Percentiles rank a stretch among this genome's conserved stretches.
phyloP scores from a whole-genome alignment of 139 green algal species.

The Coelastrella sp. region DNA sequence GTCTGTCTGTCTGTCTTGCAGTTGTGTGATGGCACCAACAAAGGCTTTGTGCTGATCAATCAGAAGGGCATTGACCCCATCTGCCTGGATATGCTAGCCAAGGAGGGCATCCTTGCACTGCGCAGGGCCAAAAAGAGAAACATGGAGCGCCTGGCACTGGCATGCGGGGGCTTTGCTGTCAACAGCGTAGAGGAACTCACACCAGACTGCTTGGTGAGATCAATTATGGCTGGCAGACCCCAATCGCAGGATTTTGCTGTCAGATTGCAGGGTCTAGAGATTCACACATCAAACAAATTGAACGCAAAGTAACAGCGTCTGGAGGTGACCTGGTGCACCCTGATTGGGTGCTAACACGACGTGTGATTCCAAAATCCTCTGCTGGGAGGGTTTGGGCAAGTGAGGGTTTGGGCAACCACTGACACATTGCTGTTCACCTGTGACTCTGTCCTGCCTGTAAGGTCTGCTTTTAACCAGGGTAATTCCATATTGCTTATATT shows the following conservation, averaged over 20 bases:
- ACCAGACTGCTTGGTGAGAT: conserved; percentile 37
- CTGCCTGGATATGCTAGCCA: conserved; percentile 96
- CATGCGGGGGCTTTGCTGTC: conserved; percentile 85
- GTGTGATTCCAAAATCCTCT: background rate
- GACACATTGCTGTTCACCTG: too few relatives aligned
- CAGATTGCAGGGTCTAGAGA: too few relatives aligned
- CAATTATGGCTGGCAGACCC: background rate
- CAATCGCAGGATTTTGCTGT: too few relatives aligned
- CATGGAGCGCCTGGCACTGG: conserved; percentile 96
- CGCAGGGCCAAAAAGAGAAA: conserved; percentile 96
- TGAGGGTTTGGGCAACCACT: too few relatives aligned
- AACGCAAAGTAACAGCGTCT: background rate
- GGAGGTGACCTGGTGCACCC: background rate
- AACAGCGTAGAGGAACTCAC: conserved; percentile 54
- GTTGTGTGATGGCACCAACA: conserved; percentile 85
- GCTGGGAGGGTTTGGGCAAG: too few relatives aligned
- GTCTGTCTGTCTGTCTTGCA: conserved; percentile 39
- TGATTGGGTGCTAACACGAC: background rate
- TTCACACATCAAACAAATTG: too few relatives aligned
- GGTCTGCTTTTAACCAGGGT: too few relatives aligned
- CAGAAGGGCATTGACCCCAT: conserved; percentile 99
- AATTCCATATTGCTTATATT: too few relatives aligned
- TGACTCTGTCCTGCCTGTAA: background rate
- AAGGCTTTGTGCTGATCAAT: conserved; percentile 98
- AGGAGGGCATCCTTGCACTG: conserved; percentile 93